Conservation (phyloP, 2,329 filamentous ascomycete genomes). For the Cercospora sesami region DNA sequence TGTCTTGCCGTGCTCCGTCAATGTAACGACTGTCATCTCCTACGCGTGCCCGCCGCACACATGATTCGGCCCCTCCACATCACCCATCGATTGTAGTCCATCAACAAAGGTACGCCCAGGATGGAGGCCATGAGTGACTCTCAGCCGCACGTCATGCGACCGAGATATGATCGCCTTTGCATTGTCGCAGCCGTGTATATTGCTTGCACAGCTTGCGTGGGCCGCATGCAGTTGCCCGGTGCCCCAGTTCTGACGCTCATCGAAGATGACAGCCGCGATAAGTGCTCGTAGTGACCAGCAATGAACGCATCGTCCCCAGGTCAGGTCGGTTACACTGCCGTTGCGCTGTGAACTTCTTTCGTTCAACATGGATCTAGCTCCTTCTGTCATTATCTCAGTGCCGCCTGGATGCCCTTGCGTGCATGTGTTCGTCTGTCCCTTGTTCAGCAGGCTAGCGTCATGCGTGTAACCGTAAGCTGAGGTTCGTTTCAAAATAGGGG, state of each 20-base stretch:
- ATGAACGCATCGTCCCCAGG: neutral
- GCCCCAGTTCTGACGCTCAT: neutral
- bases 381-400: neutral
- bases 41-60: neutral
- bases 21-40: neutral
- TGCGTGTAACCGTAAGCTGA: neutral
- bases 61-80: neutral
- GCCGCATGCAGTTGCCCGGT: neutral
- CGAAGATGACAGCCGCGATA: neutral
- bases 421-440: neutral
- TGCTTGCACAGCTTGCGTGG: neutral
- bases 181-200: neutral
- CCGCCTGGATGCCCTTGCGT: neutral
- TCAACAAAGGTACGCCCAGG: neutral
- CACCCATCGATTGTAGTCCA: neutral
- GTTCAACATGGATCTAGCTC: neutral
- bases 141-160: neutral
- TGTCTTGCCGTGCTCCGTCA: neutral
- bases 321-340: neutral
- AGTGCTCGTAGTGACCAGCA: neutral
- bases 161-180: neutral
- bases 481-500: neutral
- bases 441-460: neutral
- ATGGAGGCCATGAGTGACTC: neutral
- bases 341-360: neutral